Conservation (phyloP, 306 rosid species). For the Prunus salicina region DNA sequence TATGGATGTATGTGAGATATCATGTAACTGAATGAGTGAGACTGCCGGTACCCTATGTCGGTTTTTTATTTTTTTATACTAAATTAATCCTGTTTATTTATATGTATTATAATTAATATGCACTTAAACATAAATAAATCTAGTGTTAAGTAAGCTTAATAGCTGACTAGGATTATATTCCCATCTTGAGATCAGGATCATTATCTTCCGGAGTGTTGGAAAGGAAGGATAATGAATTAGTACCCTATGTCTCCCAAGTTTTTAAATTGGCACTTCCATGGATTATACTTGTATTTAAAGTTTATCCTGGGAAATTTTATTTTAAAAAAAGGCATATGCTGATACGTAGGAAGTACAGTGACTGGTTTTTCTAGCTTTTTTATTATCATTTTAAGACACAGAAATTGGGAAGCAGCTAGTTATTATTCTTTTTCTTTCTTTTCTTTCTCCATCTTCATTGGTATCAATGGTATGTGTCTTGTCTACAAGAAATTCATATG, state of each 20-base stretch:
- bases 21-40: neutral
- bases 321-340: neutral
- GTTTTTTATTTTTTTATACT: neutral
- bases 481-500: neutral
- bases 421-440: neutral
- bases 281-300: conserved; percentile 9
- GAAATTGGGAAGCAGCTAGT: neutral
- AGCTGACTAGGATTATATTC: conserved; percentile 2
- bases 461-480: neutral
- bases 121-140: neutral
- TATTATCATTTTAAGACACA: neutral
- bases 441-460: neutral
- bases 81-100: neutral
- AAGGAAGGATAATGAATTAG: conserved; percentile 14
- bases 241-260: conserved; percentile 6
- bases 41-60: neutral
- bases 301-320: neutral
- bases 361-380: neutral
- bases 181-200: conserved; percentile 27
- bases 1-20: neutral
- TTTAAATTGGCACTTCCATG: neutral
- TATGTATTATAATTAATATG: too few relatives aligned
- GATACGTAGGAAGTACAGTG: neutral
- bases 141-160: neutral
- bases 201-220: conserved; percentile 24